Conservation (phyloP, 495 filamentous ascomycete species). For the Chaetomium tenue region DNA sequence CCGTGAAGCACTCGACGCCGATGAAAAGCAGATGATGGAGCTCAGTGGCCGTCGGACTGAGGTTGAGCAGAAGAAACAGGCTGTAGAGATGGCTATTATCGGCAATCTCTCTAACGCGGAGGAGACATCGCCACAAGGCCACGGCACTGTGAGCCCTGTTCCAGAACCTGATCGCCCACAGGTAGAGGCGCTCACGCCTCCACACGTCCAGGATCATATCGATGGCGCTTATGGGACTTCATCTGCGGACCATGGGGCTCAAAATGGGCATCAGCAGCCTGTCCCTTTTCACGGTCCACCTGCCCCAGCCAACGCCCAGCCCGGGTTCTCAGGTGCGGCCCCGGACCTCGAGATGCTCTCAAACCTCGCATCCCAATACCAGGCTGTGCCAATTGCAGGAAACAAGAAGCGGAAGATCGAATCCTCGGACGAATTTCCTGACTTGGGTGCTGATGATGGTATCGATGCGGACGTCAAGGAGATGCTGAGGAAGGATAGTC, state of each 20-base stretch:
- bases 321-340: constrained; percentile 40
- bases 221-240: constrained; percentile 28
- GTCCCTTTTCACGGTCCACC: constrained; percentile 32
- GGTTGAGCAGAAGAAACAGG: constrained; percentile 73
- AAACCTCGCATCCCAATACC: constrained; percentile 49
- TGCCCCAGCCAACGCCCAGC: constrained; percentile 19
- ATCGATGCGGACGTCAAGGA: constrained; percentile 83
- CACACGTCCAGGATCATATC: constrained; percentile 41
- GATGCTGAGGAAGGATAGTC: constrained; percentile 60
- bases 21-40: constrained; percentile 61
- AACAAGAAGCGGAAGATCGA: constrained; percentile 73
- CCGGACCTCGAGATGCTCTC: constrained; percentile 53
- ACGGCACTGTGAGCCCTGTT: constrained; percentile 36
- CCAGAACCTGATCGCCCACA: constrained; percentile 65
- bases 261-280: constrained; percentile 30
- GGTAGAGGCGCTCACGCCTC: constrained; percentile 81
- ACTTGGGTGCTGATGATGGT: constrained; percentile 66
- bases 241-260: constrained; percentile 21
- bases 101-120: constrained; percentile 60
- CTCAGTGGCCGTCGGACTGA: constrained; percentile 59
- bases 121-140: constrained; percentile 42
- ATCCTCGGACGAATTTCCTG: constrained; percentile 61
- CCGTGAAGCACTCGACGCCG: constrained; percentile 62
- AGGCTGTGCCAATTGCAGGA: constrained; percentile 46
- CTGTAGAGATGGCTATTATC: constrained; percentile 88